phyloP scores from a whole-genome alignment of 75 land plant genomes.

The Picea sitchensis region DNA sequence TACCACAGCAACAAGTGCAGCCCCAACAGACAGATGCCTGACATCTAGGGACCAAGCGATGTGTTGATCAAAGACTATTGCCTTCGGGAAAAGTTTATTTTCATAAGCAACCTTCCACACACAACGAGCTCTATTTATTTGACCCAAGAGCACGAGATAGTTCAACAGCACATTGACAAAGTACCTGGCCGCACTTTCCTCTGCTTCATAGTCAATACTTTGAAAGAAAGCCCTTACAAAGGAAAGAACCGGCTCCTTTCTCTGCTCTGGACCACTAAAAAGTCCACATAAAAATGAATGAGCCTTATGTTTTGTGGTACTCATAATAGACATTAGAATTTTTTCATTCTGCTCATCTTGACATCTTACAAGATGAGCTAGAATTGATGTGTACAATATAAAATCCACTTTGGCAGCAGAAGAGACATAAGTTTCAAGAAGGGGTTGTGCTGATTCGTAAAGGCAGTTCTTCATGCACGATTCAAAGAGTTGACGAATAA shows the following conservation, averaged over 20 bases:
- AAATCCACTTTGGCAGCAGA: slow-evolving; percentile 71
- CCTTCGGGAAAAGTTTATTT: slow-evolving; percentile 80
- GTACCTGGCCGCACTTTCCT: slow-evolving; percentile 66
- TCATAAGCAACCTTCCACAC: slow-evolving; percentile 92
- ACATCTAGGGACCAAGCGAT: slow-evolving; percentile 87
- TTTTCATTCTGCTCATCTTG: slow-evolving; percentile 68
- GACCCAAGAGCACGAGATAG: slow-evolving; percentile 85
- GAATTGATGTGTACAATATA: slow-evolving; percentile 65
- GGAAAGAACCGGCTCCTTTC: slow-evolving; percentile 69
- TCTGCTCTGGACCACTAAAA: slow-evolving; percentile 75
- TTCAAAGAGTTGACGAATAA: slow-evolving; percentile 69
- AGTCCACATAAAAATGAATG: slow-evolving; percentile 79
- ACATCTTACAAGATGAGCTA: slow-evolving; percentile 72
- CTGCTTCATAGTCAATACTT: slow-evolving; percentile 62
- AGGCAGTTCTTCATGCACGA: slow-evolving; percentile 68
- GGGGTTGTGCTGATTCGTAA: slow-evolving; percentile 68
- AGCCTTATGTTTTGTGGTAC: slow-evolving; percentile 65
- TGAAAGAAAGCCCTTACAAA: slow-evolving; percentile 78
- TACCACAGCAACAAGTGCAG: slow-evolving; percentile 68
- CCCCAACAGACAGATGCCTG: slow-evolving; percentile 74
- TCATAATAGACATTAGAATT: slow-evolving; percentile 60
- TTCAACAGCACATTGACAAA: slow-evolving; percentile 83
- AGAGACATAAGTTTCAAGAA: slow-evolving; percentile 57
- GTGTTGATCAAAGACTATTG: slow-evolving; percentile 85
- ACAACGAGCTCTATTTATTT: slow-evolving; percentile 79